Evolutionary conservation across 2,329 filamentous ascomycete genomes (phyloP).

Genomic region (Colletotrichum musae): DNA sequence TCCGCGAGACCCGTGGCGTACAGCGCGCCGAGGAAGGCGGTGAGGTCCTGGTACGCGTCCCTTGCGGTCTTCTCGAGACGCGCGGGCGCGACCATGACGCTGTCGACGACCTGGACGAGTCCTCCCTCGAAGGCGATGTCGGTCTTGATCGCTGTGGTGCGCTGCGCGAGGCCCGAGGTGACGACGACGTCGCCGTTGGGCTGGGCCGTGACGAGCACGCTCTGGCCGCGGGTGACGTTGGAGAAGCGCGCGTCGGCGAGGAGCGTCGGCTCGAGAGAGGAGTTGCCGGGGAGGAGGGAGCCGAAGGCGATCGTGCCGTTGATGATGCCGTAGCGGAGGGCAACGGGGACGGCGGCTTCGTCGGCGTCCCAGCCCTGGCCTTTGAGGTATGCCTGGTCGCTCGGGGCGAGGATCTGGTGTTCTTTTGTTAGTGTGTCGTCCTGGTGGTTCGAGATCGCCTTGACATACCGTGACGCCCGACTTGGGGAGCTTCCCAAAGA

Average conservation of each 20-base stretch:
- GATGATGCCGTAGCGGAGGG: slow-evolving; percentile 74
- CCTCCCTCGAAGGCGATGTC: slow-evolving; percentile 65
- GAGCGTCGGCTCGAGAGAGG: slow-evolving; percentile 60
- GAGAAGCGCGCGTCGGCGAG: slow-evolving; percentile 58
- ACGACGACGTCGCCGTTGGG: slow-evolving; percentile 49
- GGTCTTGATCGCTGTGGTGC: slow-evolving; percentile 56
- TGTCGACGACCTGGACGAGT: slow-evolving; percentile 67
- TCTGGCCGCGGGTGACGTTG: slow-evolving; percentile 66
- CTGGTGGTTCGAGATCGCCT: background rate
- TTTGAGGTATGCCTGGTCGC: slow-evolving; percentile 67
- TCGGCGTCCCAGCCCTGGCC: slow-evolving; percentile 55
- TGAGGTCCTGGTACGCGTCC: slow-evolving; percentile 39
- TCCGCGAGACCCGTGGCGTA: slow-evolving; percentile 36
- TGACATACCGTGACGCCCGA: slow-evolving; percentile 60
- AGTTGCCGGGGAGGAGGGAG: slow-evolving; percentile 53
- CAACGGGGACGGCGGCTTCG: slow-evolving; percentile 57
- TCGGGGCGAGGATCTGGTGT: slow-evolving; percentile 68
- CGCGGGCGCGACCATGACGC: slow-evolving; percentile 62
- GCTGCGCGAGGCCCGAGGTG: slow-evolving; percentile 54
- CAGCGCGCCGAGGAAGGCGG: slow-evolving; percentile 40
- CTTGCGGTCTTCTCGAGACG: slow-evolving; percentile 38
- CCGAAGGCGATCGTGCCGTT: slow-evolving; percentile 61
- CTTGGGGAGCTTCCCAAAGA: slow-evolving; percentile 60
- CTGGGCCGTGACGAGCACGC: slow-evolving; percentile 61
- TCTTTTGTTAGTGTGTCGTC: background rate